Evolutionary conservation across 495 filamentous ascomycete genomes (phyloP), one percentile per base, ranked within the genome.

Genomic region (Penicillium lagena): DNA sequence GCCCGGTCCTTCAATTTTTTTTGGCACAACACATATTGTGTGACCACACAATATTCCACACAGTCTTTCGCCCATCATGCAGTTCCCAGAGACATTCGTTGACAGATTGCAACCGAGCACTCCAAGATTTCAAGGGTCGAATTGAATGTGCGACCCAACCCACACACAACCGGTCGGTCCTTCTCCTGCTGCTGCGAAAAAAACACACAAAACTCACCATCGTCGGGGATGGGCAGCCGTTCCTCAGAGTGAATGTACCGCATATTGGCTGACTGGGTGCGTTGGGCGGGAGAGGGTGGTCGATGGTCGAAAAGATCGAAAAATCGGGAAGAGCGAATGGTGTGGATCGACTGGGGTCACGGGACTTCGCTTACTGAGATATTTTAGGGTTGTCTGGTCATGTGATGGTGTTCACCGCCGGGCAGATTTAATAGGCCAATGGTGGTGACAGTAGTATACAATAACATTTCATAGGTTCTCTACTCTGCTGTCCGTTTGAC

Each of bases 171-270:
- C 40, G 37, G 42, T 42, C 43, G 46, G 33, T 46, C 29, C n/a
- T 12, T 47, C 35, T 47, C 49, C 41, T 43, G 40, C 39, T 44
- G 37, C 33, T 36, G 39, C 43, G 39, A 17, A 34, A 46, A 33
- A 53, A 42, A 53, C 47, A 30, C 14, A 47, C 55, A 43, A 43
- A 54, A 53, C 90, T 82, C 84, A 96, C 94, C 93, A 75, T 88
- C 89, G 67, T 96, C 88, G 52, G 94, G 93, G 70, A 98, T 86
- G 58, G 79, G 78, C 73, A 98, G 81, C 74, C 81, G 80, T 82
- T 98, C 91, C 76, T 86, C 76, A 63, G 87, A 91, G 79, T 96
- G 89, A 77, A 97, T 96, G 84, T 95, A 95, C 78, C 85, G 86
- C 90, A 96, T 96, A 71, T 85, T 93, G 79, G 66, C 70, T 71